Percentiles rank a stretch among this genome's conserved stretches.
Conservation (phyloP, 306 rosid species). For the Trichosanthes cucumerina region DNA sequence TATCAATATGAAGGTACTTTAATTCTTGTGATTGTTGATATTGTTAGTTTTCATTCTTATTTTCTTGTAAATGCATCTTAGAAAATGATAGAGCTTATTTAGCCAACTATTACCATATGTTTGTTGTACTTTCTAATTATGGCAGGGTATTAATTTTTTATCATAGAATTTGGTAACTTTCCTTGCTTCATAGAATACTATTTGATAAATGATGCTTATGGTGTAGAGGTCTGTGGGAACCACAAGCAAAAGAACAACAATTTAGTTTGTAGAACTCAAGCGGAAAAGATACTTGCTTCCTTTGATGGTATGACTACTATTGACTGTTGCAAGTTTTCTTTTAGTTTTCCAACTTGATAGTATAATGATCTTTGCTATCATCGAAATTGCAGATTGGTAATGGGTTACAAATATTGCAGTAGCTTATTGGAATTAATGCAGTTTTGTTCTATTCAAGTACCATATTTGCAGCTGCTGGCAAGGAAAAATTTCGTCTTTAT, state of each 20-base stretch:
- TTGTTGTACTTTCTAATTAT: too few relatives aligned
- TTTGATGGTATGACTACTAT: conserved; percentile 38
- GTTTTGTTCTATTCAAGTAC: conserved; percentile 73
- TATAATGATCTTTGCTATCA: neutral
- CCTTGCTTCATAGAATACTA: too few relatives aligned
- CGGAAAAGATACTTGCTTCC: too few relatives aligned
- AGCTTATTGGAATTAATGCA: conserved; percentile 72
- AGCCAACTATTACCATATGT: too few relatives aligned
- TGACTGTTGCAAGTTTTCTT: neutral
- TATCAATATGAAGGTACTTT: too few relatives aligned
- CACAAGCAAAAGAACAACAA: conserved; percentile 37
- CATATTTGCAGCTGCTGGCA: conserved; percentile 73
- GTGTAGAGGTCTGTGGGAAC: conserved; percentile 56
- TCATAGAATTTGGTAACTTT: too few relatives aligned
- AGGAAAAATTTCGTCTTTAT: conserved; percentile 5
- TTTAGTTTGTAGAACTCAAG: conserved; percentile 60
- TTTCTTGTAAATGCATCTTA: too few relatives aligned
- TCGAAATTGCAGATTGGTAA: conserved; percentile 50
- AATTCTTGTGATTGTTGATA: too few relatives aligned
- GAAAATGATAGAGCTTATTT: too few relatives aligned
- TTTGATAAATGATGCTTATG: neutral
- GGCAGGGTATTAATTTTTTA: too few relatives aligned
- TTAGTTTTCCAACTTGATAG: neutral
- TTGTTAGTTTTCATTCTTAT: too few relatives aligned
- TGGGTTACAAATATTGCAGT: conserved; percentile 69